Percentiles rank a stretch among this genome's conserved stretches.
Conservation (phyloP, 257 asterid genomes). For the Solanum neorickii region DNA sequence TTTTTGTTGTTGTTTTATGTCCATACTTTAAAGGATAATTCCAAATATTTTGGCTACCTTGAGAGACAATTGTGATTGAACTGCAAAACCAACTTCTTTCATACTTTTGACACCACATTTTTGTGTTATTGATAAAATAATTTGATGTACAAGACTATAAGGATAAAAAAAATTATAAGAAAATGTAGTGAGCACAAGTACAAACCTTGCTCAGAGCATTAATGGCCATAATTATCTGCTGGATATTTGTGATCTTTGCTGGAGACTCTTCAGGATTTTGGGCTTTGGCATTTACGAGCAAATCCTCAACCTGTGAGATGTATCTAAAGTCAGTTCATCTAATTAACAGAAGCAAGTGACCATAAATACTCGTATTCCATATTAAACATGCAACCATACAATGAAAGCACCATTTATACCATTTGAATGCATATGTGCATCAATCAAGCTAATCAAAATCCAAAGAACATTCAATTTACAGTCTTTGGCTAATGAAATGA, state of each 20-base stretch:
- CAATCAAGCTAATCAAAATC: neutral
- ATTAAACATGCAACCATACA: neutral
- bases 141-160: neutral
- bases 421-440: neutral
- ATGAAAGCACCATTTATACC: neutral
- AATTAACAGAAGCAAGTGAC: neutral
- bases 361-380: neutral
- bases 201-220: conserved; percentile 96
- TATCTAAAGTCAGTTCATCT: neutral
- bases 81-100: neutral
- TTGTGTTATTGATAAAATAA: neutral
- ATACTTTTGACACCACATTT: neutral
- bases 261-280: conserved; percentile 44
- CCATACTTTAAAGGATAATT: neutral
- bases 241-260: conserved; percentile 45
- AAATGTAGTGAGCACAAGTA: neutral
- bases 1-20: neutral
- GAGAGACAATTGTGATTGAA: neutral
- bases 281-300: conserved; percentile 53
- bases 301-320: conserved; percentile 62
- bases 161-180: neutral
- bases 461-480: neutral
- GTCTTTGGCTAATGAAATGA: conserved; percentile 11
- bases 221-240: conserved; percentile 79
- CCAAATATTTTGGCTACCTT: neutral